Conservation (phyloP, 2,329 filamentous ascomycete species). For the Hymenoscyphus fructigenus region DNA sequence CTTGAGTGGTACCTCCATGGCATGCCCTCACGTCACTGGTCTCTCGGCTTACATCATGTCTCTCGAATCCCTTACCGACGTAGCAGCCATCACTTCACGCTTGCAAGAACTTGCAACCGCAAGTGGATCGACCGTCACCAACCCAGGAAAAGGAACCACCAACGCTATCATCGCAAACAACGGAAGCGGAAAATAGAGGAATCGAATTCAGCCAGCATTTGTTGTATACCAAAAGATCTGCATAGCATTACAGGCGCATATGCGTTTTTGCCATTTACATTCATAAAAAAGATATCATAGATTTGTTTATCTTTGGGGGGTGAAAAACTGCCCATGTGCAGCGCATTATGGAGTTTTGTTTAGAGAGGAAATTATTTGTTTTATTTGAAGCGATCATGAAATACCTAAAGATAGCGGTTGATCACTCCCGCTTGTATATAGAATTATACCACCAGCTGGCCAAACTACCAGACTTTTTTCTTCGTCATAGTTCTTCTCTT, state of each 20-base stretch:
- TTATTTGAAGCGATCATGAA: not conserved
- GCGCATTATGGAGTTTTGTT: not conserved
- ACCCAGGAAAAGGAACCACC: conserved; percentile 6
- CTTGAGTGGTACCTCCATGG: conserved; percentile 62
- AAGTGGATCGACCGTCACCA: conserved; percentile 7
- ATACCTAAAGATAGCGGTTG: too few relatives aligned
- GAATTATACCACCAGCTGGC: too few relatives aligned
- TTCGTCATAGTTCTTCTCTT: too few relatives aligned
- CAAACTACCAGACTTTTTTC: too few relatives aligned
- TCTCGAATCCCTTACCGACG: conserved; percentile 41
- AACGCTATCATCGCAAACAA: conserved; percentile 14
- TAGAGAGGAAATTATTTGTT: not conserved
- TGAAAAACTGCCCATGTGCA: conserved; percentile 3
- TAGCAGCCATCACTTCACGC: conserved; percentile 40
- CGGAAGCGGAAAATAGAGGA: conserved; percentile 12
- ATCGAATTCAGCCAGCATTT: not conserved
- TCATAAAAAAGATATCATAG: conserved; percentile 4
- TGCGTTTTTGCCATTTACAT: not conserved
- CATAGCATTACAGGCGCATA: not conserved
- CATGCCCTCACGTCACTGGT: conserved; percentile 66
- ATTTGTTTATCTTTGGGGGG: not conserved
- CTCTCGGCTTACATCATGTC: conserved; percentile 66
- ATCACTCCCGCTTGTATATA: too few relatives aligned
- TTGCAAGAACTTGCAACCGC: conserved; percentile 41
- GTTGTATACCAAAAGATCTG: not conserved